Conservation (phyloP, 176 grass and related monocot species). For the Puccinellia tenuiflora region DNA sequence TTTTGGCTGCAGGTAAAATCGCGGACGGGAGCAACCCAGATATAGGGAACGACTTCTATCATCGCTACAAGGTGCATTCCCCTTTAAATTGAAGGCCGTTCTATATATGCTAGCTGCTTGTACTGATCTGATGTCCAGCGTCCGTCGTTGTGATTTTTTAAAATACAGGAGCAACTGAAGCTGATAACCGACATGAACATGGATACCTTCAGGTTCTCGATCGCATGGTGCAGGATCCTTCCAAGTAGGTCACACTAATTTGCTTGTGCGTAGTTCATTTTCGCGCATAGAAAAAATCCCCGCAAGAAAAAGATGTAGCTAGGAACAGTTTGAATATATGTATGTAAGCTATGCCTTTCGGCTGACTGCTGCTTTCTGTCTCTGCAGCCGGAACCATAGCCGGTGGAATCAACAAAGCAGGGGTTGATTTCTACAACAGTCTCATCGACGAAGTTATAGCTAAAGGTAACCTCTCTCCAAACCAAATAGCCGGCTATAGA, state of each 20-base stretch:
- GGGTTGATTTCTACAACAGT: conserved; percentile 58
- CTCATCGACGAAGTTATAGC: conserved; percentile 52
- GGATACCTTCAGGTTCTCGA: conserved; percentile 56
- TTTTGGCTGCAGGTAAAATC: conserved; percentile 43
- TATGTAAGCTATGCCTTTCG: not conserved
- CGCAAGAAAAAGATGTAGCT: no score
- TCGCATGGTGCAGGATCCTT: conserved; percentile 58
- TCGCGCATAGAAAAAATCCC: no score
- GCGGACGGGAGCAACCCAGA: conserved; percentile 41
- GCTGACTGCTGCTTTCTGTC: not conserved
- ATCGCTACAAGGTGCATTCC: conserved; percentile 62
- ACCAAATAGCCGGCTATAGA: no score
- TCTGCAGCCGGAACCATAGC: conserved; percentile 41
- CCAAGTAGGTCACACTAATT: conserved; percentile 28
- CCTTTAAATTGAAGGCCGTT: not conserved
- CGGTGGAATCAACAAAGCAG: conserved; percentile 57
- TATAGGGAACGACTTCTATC: conserved; percentile 48
- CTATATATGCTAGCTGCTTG: not conserved
- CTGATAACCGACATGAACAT: conserved; percentile 48
- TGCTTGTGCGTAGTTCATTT: no score
- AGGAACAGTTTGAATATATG: no score
- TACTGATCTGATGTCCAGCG: not conserved
- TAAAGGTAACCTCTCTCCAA: conserved; percentile 15
- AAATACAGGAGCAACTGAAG: conserved; percentile 46
- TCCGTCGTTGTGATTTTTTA: not conserved